Evolutionary conservation across 75 land plant genomes (phyloP).

Genomic region (Chamaecyparis obtusa): DNA sequence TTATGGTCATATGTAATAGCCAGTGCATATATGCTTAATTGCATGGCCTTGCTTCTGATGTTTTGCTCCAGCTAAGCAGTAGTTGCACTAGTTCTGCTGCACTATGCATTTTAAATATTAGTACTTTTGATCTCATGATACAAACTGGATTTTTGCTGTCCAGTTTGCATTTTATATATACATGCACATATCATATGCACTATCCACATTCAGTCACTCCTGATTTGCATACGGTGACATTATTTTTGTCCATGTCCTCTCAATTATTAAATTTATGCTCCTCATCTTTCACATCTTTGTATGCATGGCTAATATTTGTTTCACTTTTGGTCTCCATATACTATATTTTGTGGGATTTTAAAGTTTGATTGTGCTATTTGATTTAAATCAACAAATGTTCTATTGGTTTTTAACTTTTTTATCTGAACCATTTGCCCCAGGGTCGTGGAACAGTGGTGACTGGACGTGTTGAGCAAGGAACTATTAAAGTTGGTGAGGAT

Average conservation of each 20-base stretch:
- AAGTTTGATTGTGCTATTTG: not conserved
- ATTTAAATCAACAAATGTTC: not conserved
- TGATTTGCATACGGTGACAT: constrained; percentile 57
- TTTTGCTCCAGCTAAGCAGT: not conserved
- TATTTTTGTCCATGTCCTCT: constrained; percentile 29
- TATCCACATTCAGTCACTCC: not conserved
- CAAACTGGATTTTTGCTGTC: not conserved
- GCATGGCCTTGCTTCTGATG: not conserved
- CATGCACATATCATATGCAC: not conserved
- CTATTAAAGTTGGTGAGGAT: constrained; percentile 90
- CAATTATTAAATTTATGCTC: not conserved
- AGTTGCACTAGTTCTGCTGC: not conserved
- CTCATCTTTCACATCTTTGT: not conserved
- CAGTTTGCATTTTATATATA: not conserved
- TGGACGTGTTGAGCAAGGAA: constrained; percentile 93
- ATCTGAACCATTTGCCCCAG: constrained; percentile 26
- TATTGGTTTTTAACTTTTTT: constrained; percentile 7
- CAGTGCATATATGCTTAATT: not conserved
- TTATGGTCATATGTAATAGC: not conserved
- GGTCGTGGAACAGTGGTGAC: constrained; percentile 99
- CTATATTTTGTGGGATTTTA: not conserved
- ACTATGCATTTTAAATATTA: no score
- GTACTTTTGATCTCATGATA: no score
- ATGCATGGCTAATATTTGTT: not conserved
- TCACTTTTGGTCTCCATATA: not conserved